Evolutionary conservation across 768 basidiomycete genomes (phyloP).

Genomic region (Paxillus ammoniavirescens): DNA sequence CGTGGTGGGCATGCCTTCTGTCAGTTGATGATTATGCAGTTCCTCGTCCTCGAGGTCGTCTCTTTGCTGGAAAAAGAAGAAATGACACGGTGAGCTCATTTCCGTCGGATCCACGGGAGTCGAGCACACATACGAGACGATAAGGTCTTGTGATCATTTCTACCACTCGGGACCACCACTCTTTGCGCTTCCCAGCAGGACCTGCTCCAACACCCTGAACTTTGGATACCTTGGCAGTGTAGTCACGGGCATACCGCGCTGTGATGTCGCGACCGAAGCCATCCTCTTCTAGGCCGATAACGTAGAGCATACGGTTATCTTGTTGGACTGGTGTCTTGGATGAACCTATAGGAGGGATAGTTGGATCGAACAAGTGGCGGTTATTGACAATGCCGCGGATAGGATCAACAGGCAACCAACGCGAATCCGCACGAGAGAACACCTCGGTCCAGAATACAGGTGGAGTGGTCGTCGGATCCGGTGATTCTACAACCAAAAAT

Average conservation of each 20-base stretch:
- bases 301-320: constrained; percentile 90
- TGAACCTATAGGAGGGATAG: constrained; percentile 28
- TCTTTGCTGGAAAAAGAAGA: constrained; percentile 57
- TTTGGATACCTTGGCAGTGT: constrained; percentile 76
- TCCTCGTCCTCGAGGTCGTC: constrained; percentile 94
- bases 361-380: constrained; percentile 77
- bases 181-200: constrained; percentile 54
- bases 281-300: constrained; percentile 93
- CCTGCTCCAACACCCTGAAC: constrained; percentile 59
- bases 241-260: constrained; percentile 80
- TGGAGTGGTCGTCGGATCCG: constrained; percentile 60
- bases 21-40: constrained; percentile 69
- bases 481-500: constrained; percentile 20
- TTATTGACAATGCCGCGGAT: constrained; percentile 79
- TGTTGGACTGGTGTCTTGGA: constrained; percentile 23
- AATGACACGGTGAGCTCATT: constrained; percentile 11
- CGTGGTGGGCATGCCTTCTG: constrained; percentile 91
- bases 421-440: constrained; percentile 86
- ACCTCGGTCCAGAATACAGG: constrained; percentile 98
- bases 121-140: constrained; percentile 59
- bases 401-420: constrained; percentile 94
- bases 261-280: constrained; percentile 91
- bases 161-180: constrained; percentile 85
- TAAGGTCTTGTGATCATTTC: constrained; percentile 68
- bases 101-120: constrained; percentile 18